phyloP scores from a whole-genome alignment of 1,284 basidiomycete species.

The Ceratobasidium sp. region DNA sequence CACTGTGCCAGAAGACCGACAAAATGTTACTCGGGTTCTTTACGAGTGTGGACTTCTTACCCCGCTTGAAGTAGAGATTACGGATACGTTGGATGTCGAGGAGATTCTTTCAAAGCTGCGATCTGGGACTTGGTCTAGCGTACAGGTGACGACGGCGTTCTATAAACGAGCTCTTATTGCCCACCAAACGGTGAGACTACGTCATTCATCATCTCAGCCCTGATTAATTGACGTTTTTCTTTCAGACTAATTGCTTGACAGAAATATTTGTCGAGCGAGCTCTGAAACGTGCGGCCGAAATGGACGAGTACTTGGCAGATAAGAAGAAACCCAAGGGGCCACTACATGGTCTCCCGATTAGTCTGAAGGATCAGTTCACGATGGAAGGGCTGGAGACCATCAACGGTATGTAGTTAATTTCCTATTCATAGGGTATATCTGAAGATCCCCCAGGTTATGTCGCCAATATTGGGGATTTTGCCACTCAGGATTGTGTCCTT shows the following conservation, averaged over 20 bases:
- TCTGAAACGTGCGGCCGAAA: constrained; percentile 48
- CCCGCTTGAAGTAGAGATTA: constrained; percentile 74
- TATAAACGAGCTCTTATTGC: constrained; percentile 85
- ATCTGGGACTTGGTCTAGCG: constrained; percentile 68
- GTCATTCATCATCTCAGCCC: too few relatives aligned
- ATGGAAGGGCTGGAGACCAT: constrained; percentile 71
- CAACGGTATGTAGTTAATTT: constrained; percentile 60
- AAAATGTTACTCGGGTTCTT: constrained; percentile 72
- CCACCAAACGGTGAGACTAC: constrained; percentile 77
- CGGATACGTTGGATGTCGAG: constrained; percentile 65
- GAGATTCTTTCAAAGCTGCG: constrained; percentile 67
- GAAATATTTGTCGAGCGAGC: constrained; percentile 56
- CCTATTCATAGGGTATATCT: background rate
- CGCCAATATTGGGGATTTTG: constrained; percentile 71
- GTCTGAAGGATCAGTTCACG: constrained; percentile 69
- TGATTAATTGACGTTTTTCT: background rate
- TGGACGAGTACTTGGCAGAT: constrained; percentile 53
- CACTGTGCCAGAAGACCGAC: constrained; percentile 58
- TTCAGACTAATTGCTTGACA: constrained; percentile 75
- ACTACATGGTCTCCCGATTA: constrained; percentile 55
- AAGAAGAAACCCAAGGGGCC: constrained; percentile 55
- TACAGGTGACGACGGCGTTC: constrained; percentile 80
- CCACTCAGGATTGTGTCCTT: constrained; percentile 68
- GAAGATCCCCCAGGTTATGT: constrained; percentile 67
- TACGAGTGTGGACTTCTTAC: constrained; percentile 71